These are phyloP conservation scores for Colletotrichum neosansevieriae DNA, from an alignment of 2,329 filamentous ascomycete genomes.

Conservation along the genomic window DNA sequence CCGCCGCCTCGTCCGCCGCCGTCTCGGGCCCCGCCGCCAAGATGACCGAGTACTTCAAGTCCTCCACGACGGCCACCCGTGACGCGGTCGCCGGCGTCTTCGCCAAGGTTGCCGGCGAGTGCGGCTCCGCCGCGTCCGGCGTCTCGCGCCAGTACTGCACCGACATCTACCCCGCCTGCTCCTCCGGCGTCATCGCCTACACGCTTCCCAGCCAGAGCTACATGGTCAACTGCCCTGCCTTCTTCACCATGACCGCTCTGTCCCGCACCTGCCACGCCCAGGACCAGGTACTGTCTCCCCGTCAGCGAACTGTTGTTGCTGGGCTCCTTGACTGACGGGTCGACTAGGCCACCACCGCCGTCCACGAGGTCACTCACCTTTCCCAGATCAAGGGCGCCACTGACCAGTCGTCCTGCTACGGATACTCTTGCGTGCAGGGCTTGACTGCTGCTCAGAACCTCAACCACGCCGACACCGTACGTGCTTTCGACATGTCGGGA, in stretches of 20 bases:
- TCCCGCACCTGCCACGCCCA: conserved; percentile 69
- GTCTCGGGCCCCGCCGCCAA: conserved; percentile 61
- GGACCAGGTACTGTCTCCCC: conserved; percentile 73
- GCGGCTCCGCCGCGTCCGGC: conserved; percentile 61
- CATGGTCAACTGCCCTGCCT: conserved; percentile 72
- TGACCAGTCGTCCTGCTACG: conserved; percentile 68
- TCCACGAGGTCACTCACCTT: conserved; percentile 76
- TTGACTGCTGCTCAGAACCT: conserved; percentile 64
- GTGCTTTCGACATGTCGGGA: not conserved
- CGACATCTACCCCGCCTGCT: conserved; percentile 67
- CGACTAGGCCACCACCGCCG: conserved; percentile 60
- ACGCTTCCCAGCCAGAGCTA: conserved; percentile 61
- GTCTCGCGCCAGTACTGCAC: conserved; percentile 68
- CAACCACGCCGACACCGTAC: conserved; percentile 71
- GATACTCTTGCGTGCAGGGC: conserved; percentile 62
- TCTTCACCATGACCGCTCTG: conserved; percentile 67
- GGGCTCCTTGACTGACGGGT: not conserved
- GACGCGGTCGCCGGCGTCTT: conserved; percentile 65
- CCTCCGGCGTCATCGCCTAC: conserved; percentile 41
- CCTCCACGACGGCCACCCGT: conserved; percentile 57
- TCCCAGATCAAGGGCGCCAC: conserved; percentile 68
- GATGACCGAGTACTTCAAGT: conserved; percentile 74
- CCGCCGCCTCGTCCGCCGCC: conserved; percentile 63
- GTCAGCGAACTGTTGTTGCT: not conserved
- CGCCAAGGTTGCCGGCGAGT: conserved; percentile 65